Percentiles rank a stretch among this genome's conserved stretches.
phyloP scores from a whole-genome alignment of 768 basidiomycete species.

The Chalciporus pseudorubinellus region DNA sequence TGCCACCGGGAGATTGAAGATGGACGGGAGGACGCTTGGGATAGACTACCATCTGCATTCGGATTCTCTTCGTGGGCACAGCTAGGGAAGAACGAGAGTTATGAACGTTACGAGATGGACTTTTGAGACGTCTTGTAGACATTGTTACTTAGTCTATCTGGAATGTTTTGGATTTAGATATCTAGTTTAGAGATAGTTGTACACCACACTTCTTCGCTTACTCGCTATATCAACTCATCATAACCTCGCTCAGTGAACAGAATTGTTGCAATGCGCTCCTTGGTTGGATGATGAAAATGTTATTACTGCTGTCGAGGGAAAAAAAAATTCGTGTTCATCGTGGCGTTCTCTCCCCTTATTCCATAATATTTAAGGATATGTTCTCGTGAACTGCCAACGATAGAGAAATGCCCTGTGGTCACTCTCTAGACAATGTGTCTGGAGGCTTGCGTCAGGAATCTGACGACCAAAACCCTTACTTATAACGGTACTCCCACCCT shows the following conservation, averaged over 20 bases:
- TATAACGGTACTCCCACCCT: too few species aligned
- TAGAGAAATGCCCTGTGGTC: background rate
- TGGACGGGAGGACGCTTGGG: constrained; percentile 25
- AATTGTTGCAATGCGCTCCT: too few species aligned
- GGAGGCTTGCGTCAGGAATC: too few species aligned
- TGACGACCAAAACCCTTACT: too few species aligned
- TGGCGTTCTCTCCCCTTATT: background rate
- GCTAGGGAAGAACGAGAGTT: constrained; percentile 1
- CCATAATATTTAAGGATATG: background rate
- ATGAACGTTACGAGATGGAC: constrained; percentile 7
- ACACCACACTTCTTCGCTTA: too few species aligned
- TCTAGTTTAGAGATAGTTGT: too few species aligned
- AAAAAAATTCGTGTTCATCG: background rate
- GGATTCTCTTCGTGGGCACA: constrained; percentile 17
- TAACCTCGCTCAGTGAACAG: too few species aligned
- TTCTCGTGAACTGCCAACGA: background rate
- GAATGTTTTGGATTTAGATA: too few species aligned
- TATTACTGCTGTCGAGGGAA: background rate
- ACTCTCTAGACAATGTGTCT: background rate
- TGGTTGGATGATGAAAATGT: background rate
- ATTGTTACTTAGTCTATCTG: too few species aligned
- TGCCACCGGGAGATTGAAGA: constrained; percentile 27
- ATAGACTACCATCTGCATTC: constrained; percentile 18
- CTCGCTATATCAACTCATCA: too few species aligned
- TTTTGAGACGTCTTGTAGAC: background rate